phyloP scores from a whole-genome alignment of 306 rosid species.

The Lithocarpus polystachyus region DNA sequence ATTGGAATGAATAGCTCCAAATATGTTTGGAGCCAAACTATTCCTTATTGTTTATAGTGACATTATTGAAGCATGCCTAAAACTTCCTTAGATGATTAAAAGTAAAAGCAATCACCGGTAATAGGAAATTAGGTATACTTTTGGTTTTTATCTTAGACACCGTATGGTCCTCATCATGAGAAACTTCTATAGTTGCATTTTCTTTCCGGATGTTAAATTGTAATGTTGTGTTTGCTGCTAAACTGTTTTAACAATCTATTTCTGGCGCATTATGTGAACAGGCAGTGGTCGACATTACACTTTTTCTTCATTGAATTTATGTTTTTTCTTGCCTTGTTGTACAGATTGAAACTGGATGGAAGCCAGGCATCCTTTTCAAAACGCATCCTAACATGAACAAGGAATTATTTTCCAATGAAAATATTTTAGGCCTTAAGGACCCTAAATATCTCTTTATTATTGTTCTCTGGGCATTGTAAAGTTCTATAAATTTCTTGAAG shows the following conservation, averaged over 20 bases:
- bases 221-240: neutral
- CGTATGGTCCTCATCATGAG: neutral
- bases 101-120: neutral
- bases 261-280: neutral
- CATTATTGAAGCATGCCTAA: neutral
- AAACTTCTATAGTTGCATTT: neutral
- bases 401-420: conserved; percentile 77
- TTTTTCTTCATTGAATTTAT: conserved; percentile 12
- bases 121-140: too few relatives aligned
- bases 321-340: conserved; percentile 4
- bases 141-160: too few relatives aligned
- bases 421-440: conserved; percentile 65
- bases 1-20: too few relatives aligned
- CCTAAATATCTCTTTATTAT: conserved; percentile 22
- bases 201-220: neutral
- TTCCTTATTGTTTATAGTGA: too few relatives aligned
- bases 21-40: too few relatives aligned
- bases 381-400: conserved; percentile 26
- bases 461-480: too few relatives aligned
- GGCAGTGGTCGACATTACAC: neutral
- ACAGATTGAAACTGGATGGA: conserved; percentile 81
- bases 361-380: conserved; percentile 83
- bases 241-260: neutral
- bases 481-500: too few relatives aligned
- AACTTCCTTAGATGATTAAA: neutral